phyloP scores from a whole-genome alignment of 1,284 basidiomycete genomes.

The Singerocomus rubriflavus region DNA sequence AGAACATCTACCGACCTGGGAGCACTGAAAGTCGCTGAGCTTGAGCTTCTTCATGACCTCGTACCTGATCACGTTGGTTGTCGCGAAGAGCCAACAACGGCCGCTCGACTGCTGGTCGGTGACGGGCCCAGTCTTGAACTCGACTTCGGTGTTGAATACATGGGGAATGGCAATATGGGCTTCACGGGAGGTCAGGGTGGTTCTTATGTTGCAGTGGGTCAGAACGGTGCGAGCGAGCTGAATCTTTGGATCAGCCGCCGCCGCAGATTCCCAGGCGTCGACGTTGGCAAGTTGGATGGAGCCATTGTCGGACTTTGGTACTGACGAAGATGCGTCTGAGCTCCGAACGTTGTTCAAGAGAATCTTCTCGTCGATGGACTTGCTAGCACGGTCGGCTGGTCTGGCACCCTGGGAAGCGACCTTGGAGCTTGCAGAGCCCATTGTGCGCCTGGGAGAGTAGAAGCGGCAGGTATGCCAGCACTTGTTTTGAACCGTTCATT shows the following conservation, averaged over 20 bases:
- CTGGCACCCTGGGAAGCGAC: constrained; percentile 19
- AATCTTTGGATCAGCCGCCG: constrained; percentile 59
- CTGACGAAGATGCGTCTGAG: constrained; percentile 4
- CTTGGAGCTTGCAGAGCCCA: constrained; percentile 28
- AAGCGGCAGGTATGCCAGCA: constrained; percentile 10
- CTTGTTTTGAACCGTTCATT: constrained; percentile 18
- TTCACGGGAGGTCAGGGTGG: constrained; percentile 63
- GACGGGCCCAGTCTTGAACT: constrained; percentile 78
- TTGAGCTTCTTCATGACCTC: constrained; percentile 84
- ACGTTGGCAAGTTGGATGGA: constrained; percentile 58
- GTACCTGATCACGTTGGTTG: constrained; percentile 85
- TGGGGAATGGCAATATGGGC: constrained; percentile 69
- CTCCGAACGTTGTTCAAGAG: background rate
- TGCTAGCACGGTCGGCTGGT: constrained; percentile 18
- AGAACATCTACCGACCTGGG: constrained; percentile 54
- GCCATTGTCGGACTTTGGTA: constrained; percentile 48
- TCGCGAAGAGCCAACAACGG: constrained; percentile 91
- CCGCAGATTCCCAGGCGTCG: constrained; percentile 61
- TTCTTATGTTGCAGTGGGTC: constrained; percentile 67
- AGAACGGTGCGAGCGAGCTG: constrained; percentile 81
- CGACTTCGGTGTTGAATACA: constrained; percentile 81
- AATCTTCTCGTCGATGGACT: constrained; percentile 30
- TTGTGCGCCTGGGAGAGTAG: constrained; percentile 9
- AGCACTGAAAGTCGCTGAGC: constrained; percentile 85
- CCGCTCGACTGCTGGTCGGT: constrained; percentile 88